These are phyloP conservation scores for Punica granatum DNA, from an alignment of 345 rosid genomes.

Conservation along the genomic window DNA sequence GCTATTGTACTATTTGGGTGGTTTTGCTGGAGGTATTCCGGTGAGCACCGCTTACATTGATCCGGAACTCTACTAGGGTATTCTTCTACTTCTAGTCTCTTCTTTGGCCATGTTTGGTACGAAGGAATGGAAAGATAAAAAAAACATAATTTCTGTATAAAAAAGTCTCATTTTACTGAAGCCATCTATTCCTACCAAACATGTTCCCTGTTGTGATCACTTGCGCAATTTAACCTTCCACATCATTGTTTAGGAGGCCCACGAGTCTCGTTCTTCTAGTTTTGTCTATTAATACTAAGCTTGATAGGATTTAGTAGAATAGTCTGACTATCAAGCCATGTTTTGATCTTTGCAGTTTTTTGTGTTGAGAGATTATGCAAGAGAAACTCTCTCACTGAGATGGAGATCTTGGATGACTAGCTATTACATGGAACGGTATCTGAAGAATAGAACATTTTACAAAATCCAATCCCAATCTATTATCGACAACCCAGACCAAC, in stretches of 20 bases:
- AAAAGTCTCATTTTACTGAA: not conserved
- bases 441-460: slow-evolving; percentile 67
- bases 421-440: slow-evolving; percentile 75
- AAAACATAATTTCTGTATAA: not conserved
- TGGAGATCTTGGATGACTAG: slow-evolving; percentile 99
- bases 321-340: not conserved
- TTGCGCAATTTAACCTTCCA: not conserved
- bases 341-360: slow-evolving; percentile 47
- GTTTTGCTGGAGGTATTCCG: slow-evolving; percentile 91
- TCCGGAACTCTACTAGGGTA: not conserved
- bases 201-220: not conserved
- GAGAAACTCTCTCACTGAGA: slow-evolving; percentile 68
- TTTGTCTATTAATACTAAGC: not conserved
- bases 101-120: slow-evolving; percentile 10
- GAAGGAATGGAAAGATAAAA: not conserved
- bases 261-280: not conserved
- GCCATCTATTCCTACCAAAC: not conserved
- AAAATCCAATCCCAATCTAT: slow-evolving; percentile 90
- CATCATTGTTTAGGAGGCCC: not conserved
- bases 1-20: slow-evolving; percentile 75
- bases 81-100: slow-evolving; percentile 12
- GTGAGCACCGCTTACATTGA: slow-evolving; percentile 51
- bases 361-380: slow-evolving; percentile 87
- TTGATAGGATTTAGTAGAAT: not conserved
- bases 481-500: slow-evolving; percentile 94